A percentile compares a stretch with the other conserved stretches of the same genome.
These are phyloP conservation scores for Saturnispora hagleri DNA, from an alignment of 805 yeast species.

Conservation along the genomic window DNA sequence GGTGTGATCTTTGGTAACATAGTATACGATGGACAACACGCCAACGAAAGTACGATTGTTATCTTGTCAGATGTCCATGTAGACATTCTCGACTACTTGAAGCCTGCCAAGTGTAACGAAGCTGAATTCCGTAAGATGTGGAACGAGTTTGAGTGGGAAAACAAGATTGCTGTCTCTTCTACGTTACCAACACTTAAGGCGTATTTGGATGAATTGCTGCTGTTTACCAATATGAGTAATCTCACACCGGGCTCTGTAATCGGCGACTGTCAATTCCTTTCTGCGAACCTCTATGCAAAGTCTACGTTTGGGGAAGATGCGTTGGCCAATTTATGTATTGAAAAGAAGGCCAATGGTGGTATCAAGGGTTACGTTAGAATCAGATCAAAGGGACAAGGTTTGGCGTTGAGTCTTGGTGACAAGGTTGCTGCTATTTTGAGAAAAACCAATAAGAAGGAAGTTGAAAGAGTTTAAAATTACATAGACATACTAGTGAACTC, in stretches of 20 bases:
- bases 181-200: slow-evolving; percentile 57
- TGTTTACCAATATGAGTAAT: slow-evolving; percentile 88
- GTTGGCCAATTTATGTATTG: slow-evolving; percentile 89
- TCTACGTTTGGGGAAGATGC: slow-evolving; percentile 98
- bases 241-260: slow-evolving; percentile 87
- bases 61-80: slow-evolving; percentile 91
- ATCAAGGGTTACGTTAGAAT: slow-evolving; percentile 92
- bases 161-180: slow-evolving; percentile 84
- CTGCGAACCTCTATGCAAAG: slow-evolving; percentile 88
- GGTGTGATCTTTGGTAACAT: slow-evolving; percentile 97
- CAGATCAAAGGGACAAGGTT: slow-evolving; percentile 95
- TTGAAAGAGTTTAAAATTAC: slow-evolving; percentile 1
- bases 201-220: slow-evolving; percentile 65
- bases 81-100: slow-evolving; percentile 94
- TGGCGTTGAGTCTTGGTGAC: slow-evolving; percentile 91
- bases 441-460: slow-evolving; percentile 29
- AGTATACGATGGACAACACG: slow-evolving; percentile 91
- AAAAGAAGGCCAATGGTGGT: slow-evolving; percentile 63
- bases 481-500: not conserved
- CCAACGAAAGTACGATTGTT: slow-evolving; percentile 81
- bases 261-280: slow-evolving; percentile 83
- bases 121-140: slow-evolving; percentile 92
- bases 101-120: slow-evolving; percentile 88
- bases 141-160: slow-evolving; percentile 99
- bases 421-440: slow-evolving; percentile 79